Conservation (phyloP, 2,329 filamentous ascomycete species). For the Nothopassalora personata region DNA sequence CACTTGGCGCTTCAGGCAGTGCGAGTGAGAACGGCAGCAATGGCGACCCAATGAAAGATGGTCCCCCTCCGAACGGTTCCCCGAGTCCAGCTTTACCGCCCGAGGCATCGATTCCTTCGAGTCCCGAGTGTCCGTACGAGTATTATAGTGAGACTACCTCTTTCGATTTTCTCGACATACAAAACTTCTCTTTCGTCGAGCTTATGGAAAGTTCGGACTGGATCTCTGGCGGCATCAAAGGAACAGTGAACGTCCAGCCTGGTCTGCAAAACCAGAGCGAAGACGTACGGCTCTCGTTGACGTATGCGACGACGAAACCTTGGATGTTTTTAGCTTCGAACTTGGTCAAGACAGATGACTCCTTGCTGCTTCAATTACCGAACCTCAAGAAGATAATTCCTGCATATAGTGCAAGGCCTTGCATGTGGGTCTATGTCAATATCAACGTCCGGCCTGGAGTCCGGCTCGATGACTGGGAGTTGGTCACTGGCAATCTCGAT, state of each 20-base stretch:
- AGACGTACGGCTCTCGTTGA: constrained; percentile 34
- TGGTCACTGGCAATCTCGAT: constrained; percentile 35
- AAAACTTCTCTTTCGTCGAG: constrained; percentile 26
- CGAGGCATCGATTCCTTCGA: not conserved
- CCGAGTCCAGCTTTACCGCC: not conserved
- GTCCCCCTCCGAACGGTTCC: not conserved
- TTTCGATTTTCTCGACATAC: constrained; percentile 12
- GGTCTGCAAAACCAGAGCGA: constrained; percentile 32
- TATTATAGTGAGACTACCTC: constrained; percentile 7
- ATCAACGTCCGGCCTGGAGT: constrained; percentile 35
- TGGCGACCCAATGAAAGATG: not conserved
- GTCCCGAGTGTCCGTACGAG: constrained; percentile 12
- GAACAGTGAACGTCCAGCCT: constrained; percentile 36
- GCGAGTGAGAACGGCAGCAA: not conserved
- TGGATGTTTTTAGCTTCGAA: constrained; percentile 31
- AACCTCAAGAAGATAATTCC: constrained; percentile 4
- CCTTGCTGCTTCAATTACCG: constrained; percentile 20
- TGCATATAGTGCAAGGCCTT: constrained; percentile 22
- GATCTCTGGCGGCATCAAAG: constrained; percentile 28
- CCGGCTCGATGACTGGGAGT: constrained; percentile 31
- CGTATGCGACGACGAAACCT: constrained; percentile 34
- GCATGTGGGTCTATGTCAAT: constrained; percentile 35
- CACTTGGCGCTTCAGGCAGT: constrained; percentile 1
- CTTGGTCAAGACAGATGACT: constrained; percentile 21
- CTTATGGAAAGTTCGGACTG: constrained; percentile 20